Percentiles rank a stretch among this genome's conserved stretches.
These are phyloP conservation scores for Microcos paniculata DNA, from an alignment of 345 rosid genomes.

Conservation along the genomic window DNA sequence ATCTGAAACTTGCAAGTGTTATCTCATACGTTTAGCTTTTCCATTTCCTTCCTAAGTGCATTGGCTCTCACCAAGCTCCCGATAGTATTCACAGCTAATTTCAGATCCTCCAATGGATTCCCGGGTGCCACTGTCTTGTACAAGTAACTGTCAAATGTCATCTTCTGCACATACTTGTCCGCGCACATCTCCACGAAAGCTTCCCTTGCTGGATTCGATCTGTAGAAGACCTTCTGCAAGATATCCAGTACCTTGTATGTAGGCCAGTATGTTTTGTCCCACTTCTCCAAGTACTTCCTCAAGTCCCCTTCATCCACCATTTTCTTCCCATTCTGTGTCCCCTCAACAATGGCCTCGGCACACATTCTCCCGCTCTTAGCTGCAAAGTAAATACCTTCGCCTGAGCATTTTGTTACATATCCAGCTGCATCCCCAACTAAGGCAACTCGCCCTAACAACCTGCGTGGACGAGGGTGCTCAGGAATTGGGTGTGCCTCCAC, in stretches of 20 bases:
- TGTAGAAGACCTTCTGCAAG: conserved; percentile 82
- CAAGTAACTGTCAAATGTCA: conserved; percentile 91
- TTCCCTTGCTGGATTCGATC: conserved; percentile 88
- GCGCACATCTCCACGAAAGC: conserved; percentile 95
- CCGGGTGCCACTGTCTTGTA: conserved; percentile 86
- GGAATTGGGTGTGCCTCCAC: conserved; percentile 96
- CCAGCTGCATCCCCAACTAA: conserved; percentile 92
- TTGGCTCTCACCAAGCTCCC: conserved; percentile 95
- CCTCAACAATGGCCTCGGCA: conserved; percentile 85
- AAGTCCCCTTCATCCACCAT: conserved; percentile 84
- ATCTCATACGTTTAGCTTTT: conserved; percentile 60
- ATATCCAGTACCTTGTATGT: conserved; percentile 89
- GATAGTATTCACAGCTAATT: conserved; percentile 86
- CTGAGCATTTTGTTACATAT: conserved; percentile 85
- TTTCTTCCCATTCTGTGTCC: conserved; percentile 77
- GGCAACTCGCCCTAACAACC: conserved; percentile 68
- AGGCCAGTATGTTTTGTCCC: conserved; percentile 95
- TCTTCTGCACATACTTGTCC: conserved; percentile 72
- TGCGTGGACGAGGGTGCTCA: conserved; percentile 80
- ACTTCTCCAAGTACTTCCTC: conserved; percentile 92
- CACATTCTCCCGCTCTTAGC: conserved; percentile 98
- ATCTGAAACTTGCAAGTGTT: not conserved
- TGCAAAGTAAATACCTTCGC: conserved; percentile 91
- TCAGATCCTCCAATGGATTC: conserved; percentile 79
- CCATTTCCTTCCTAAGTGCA: conserved; percentile 89